A percentile compares a stretch with the other conserved stretches of the same genome.
Evolutionary conservation across 805 yeast species (phyloP).

Genomic region (Wickerhamomyces strasburgensis): DNA sequence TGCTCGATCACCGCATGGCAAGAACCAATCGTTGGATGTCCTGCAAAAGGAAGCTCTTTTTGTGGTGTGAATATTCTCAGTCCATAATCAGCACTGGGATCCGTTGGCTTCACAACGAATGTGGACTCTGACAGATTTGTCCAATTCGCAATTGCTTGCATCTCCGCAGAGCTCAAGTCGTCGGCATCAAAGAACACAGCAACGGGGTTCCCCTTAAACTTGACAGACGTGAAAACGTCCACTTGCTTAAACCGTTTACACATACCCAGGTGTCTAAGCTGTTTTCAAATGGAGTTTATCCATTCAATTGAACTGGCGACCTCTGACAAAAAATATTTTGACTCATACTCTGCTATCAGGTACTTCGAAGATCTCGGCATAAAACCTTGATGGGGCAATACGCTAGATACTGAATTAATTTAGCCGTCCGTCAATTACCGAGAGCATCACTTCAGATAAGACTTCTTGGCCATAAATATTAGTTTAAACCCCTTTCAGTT

Average conservation of each 20-base stretch:
- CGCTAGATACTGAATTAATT: no score
- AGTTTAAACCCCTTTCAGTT: no score
- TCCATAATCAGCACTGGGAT: conserved; percentile 38
- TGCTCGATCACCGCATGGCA: conserved; percentile 41
- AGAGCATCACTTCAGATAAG: no score
- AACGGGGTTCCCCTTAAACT: conserved; percentile 44
- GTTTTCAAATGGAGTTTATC: no score
- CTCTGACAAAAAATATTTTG: no score
- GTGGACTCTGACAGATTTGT: conserved; percentile 58
- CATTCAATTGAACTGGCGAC: no score
- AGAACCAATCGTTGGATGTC: conserved; percentile 59
- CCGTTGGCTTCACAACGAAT: conserved; percentile 40
- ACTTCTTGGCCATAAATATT: no score
- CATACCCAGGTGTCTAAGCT: not conserved
- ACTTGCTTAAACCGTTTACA: conserved; percentile 28
- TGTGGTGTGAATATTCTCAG: conserved; percentile 46
- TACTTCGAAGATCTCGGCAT: no score
- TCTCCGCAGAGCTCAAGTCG: conserved; percentile 32
- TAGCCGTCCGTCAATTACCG: no score
- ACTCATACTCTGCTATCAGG: not conserved
- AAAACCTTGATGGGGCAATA: no score
- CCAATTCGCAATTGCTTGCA: conserved; percentile 51
- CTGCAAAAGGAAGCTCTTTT: conserved; percentile 54
- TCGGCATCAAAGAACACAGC: conserved; percentile 44
- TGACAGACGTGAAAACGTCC: conserved; percentile 29